A percentile compares a stretch with the other conserved stretches of the same genome.
These are phyloP conservation scores for Kwoniella sp. DNA, from an alignment of 768 basidiomycete genomes.

Conservation along the genomic window DNA sequence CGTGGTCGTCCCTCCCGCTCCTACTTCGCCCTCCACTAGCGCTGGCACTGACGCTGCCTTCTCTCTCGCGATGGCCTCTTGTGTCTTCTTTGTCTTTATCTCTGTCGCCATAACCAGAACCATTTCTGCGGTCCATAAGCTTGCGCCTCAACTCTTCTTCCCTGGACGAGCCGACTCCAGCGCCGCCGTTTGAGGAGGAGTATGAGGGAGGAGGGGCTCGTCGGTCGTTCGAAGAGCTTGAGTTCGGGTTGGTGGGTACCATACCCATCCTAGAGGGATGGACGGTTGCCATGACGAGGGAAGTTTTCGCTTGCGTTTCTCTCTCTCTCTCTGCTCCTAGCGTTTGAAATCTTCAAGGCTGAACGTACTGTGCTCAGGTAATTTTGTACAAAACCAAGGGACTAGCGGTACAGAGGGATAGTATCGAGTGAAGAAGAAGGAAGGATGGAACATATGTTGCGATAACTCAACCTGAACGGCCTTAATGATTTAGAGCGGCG, in stretches of 20 bases:
- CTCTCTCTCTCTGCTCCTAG: no score
- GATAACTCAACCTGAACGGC: no score
- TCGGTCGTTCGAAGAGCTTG: conserved; percentile 3
- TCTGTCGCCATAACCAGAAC: background rate
- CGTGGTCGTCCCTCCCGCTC: conserved; percentile 13
- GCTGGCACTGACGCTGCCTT: background rate
- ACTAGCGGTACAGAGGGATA: no score
- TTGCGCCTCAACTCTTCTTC: conserved; percentile 39
- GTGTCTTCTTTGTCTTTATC: background rate
- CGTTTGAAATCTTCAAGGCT: no score
- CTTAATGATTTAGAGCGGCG: no score
- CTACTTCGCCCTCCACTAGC: conserved; percentile 7
- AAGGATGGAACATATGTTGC: no score
- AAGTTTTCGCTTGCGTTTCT: background rate
- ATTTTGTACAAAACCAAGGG: no score
- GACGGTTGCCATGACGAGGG: conserved; percentile 41
- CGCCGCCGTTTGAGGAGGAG: conserved; percentile 1
- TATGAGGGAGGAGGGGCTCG: conserved; percentile 14
- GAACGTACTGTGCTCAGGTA: no score
- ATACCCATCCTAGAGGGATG: conserved; percentile 51
- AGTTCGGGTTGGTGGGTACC: conserved; percentile 38
- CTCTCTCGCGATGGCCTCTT: background rate
- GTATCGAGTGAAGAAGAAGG: no score
- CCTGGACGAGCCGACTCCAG: conserved; percentile 14
- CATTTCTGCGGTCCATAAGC: conserved; percentile 22